Base-by-base conservation (phyloP, 1,139 yeast species). In the Candida sp. region DNA sequence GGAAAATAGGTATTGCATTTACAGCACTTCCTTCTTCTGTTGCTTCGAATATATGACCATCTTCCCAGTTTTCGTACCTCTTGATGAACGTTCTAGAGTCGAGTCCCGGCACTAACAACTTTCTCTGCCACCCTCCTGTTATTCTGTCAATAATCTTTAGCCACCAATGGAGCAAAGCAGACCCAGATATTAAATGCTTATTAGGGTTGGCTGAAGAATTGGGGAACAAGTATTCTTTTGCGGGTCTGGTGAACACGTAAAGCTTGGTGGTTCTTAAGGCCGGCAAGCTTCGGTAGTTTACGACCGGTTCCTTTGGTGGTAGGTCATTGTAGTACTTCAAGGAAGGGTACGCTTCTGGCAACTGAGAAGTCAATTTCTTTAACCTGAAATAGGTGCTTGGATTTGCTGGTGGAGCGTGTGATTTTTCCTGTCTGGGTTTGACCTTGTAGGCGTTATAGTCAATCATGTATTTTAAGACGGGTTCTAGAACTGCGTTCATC, bases 81-180 rank as follows among this genome's bases (percentile, higher is more conserved):
- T 39, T 37, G 7, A 58, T 47, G 31, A 59, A 57, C 42, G 78
- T 70, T 8, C 64, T 57, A 3, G 80, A 49, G 33, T 86, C 90
- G 28, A 90, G 83, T 0, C 97, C 97, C 0, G 98, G 96, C 7
- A 93, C 85, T 42, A 82, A 78, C 9, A 92, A 63, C 32, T 71
- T 75, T 5, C 48, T 51, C 11, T 55, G 54, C 38, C 52, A 52
- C 1, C 47, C 48, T 5, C 44, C 51, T 5, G 71, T 51, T 0
- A 77, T 54, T 0, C 66, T 65, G 57, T 86, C 82, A 3, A 89
- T 59, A 8, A 82, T 75, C 9, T 69, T 69, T n/a, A 88, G 61
- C 99, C 99, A 94, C 99, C 99, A 94, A 55, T 75, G 78, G 38
- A 93, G 74, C 27, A 94, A 73, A 25, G 72, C 73, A 5, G 83